Evolutionary conservation across 2,329 filamentous ascomycete genomes (phyloP).

Genomic region (Dryadomyces quercivorus): DNA sequence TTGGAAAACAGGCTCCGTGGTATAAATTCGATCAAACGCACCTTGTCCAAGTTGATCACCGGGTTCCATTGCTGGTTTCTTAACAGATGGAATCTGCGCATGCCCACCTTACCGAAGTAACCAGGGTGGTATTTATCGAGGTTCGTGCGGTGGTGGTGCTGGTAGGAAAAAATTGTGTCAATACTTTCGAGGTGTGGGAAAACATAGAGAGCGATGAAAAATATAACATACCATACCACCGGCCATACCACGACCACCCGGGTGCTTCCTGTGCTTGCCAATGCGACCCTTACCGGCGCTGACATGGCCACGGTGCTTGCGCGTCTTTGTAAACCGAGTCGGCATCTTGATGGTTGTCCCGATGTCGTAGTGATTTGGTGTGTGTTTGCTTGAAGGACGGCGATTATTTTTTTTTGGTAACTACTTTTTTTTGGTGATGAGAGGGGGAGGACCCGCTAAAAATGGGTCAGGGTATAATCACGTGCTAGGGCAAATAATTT

Average conservation of each 20-base stretch:
- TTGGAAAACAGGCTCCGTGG: too few relatives aligned
- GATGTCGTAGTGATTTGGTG: constrained; percentile 6
- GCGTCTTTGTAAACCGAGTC: constrained; percentile 64
- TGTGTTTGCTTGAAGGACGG: not conserved
- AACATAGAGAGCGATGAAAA: not conserved
- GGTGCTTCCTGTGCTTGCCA: constrained; percentile 96
- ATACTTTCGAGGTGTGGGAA: not conserved
- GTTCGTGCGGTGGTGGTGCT: constrained; percentile 93
- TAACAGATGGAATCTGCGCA: constrained; percentile 95
- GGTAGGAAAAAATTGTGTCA: not conserved
- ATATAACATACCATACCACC: constrained; percentile 53
- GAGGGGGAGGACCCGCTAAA: not conserved
- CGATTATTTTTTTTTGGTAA: not conserved
- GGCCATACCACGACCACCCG: constrained; percentile 74
- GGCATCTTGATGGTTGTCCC: constrained; percentile 28
- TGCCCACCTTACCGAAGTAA: constrained; percentile 98
- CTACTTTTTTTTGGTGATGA: constrained; percentile 3
- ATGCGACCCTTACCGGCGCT: constrained; percentile 96
- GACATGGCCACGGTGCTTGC: constrained; percentile 91
- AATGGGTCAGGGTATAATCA: constrained; percentile 1
- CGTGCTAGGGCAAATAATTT: constrained; percentile 3
- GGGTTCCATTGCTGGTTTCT: constrained; percentile 98
- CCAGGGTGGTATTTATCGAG: constrained; percentile 80
- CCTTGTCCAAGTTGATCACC: constrained; percentile 97
- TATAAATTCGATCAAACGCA: constrained; percentile 20